These are phyloP conservation scores for Clonostachys byssicola DNA, from an alignment of 2,329 filamentous ascomycete species.

Conservation along the genomic window DNA sequence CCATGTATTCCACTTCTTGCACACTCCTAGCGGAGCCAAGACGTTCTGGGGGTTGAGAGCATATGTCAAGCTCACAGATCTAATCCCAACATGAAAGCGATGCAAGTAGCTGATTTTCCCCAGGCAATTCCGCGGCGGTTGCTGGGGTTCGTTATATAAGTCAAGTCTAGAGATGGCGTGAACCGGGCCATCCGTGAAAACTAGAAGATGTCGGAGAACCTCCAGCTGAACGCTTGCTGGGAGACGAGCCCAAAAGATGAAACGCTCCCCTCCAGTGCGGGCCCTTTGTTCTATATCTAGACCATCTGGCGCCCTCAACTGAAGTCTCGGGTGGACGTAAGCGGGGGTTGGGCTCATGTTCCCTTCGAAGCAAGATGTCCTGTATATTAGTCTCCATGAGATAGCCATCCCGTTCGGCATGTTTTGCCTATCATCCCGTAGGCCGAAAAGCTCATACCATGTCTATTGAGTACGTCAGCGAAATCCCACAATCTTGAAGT, in stretches of 20 bases:
- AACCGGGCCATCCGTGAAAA: slow-evolving; percentile 22
- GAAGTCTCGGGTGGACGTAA: not conserved
- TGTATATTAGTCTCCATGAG: too few relatives aligned
- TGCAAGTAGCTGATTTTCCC: slow-evolving; percentile 16
- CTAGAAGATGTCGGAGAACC: slow-evolving; percentile 29
- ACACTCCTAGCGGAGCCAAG: slow-evolving; percentile 31
- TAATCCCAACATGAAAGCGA: slow-evolving; percentile 31
- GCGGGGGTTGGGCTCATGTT: not conserved
- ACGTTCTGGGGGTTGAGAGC: slow-evolving; percentile 26
- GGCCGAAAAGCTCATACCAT: too few relatives aligned
- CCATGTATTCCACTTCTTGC: slow-evolving; percentile 30
- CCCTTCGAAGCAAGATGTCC: not conserved
- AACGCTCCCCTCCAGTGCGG: not conserved
- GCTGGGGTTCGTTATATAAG: slow-evolving; percentile 13
- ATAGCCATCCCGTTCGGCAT: too few relatives aligned
- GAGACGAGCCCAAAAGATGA: slow-evolving; percentile 9
- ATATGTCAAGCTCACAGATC: slow-evolving; percentile 20
- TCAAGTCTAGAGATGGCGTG: slow-evolving; percentile 43
- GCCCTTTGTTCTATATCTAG: not conserved
- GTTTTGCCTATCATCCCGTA: too few relatives aligned
- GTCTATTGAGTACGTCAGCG: too few relatives aligned
- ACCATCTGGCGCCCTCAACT: not conserved
- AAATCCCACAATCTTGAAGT: not conserved
- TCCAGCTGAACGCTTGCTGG: slow-evolving; percentile 17
- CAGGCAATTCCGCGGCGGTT: slow-evolving; percentile 5